Conservation (phyloP, 306 rosid genomes). For the Ceratonia siliqua region DNA sequence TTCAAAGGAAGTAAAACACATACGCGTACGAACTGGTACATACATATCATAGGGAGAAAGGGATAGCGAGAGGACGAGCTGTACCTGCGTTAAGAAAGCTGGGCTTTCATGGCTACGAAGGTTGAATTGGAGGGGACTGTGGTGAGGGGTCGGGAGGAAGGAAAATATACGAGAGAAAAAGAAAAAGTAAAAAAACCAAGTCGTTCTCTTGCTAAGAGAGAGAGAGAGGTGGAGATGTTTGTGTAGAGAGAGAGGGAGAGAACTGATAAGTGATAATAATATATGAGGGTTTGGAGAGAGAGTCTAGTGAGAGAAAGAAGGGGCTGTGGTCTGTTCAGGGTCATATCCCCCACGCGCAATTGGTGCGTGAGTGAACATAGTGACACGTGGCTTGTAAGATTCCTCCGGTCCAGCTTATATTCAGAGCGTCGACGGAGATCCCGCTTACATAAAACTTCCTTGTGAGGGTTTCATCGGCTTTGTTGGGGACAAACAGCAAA, state of each 20-base stretch:
- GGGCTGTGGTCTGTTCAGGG: conserved; percentile 27
- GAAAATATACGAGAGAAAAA: conserved; percentile 4
- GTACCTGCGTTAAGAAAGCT: conserved; percentile 48
- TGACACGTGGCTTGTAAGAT: conserved; percentile 35
- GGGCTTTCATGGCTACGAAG: conserved; percentile 48
- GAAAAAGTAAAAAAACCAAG: conserved; percentile 36
- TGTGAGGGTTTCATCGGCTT: no score
- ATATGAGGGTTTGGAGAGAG: conserved; percentile 32
- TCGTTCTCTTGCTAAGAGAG: conserved; percentile 33
- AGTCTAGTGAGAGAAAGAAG: conserved; percentile 7
- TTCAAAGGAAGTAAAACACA: conserved; percentile 8
- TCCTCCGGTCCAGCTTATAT: neutral
- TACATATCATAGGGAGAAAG: neutral
- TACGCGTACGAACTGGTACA: neutral
- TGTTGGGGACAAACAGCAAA: no score
- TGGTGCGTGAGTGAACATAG: neutral
- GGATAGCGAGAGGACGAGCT: neutral
- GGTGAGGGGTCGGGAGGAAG: neutral
- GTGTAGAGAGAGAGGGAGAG: neutral
- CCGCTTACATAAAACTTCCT: no score
- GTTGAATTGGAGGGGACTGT: conserved; percentile 33
- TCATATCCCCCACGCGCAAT: conserved; percentile 26
- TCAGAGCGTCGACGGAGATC: neutral
- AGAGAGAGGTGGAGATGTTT: neutral
- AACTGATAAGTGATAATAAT: neutral